Conservation (phyloP, 768 basidiomycete species). For the Agaricus bisporus region DNA sequence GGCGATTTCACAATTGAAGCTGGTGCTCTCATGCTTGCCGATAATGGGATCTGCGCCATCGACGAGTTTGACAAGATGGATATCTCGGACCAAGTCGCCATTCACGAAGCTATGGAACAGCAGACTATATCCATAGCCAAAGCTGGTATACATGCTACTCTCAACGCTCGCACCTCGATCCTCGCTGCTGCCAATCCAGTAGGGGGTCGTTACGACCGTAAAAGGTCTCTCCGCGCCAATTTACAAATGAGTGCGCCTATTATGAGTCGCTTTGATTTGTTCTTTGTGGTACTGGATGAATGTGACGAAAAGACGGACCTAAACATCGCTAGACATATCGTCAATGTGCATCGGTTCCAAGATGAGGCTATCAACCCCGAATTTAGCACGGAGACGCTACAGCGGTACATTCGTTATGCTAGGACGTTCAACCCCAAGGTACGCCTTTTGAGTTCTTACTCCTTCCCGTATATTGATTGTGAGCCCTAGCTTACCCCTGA, state of each 20-base stretch:
- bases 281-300: slow-evolving; percentile 97
- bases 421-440: slow-evolving; percentile 98
- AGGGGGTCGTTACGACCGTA: slow-evolving; percentile 95
- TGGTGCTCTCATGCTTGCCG: slow-evolving; percentile 97
- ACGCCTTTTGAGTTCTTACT: slow-evolving; percentile 11
- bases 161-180: slow-evolving; percentile 96
- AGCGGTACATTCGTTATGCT: slow-evolving; percentile 95
- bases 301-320: slow-evolving; percentile 90
- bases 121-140: slow-evolving; percentile 99
- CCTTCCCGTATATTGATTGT: slow-evolving; percentile 7
- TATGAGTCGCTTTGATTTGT: slow-evolving; percentile 97
- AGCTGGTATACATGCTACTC: slow-evolving; percentile 96
- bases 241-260: slow-evolving; percentile 98
- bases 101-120: slow-evolving; percentile 99
- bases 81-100: slow-evolving; percentile 95
- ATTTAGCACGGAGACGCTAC: slow-evolving; percentile 94
- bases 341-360: slow-evolving; percentile 94
- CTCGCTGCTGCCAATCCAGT: slow-evolving; percentile 97
- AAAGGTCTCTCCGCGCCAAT: slow-evolving; percentile 86
- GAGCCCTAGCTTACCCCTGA: slow-evolving; percentile 75
- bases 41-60: slow-evolving; percentile 99
- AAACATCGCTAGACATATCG: slow-evolving; percentile 94
- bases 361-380: slow-evolving; percentile 94
- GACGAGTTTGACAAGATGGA: slow-evolving; percentile 99
- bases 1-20: slow-evolving; percentile 99